Evolutionary conservation across 2,329 filamentous ascomycete genomes (phyloP).

Genomic region (Ceratocystiopsis minuta): DNA sequence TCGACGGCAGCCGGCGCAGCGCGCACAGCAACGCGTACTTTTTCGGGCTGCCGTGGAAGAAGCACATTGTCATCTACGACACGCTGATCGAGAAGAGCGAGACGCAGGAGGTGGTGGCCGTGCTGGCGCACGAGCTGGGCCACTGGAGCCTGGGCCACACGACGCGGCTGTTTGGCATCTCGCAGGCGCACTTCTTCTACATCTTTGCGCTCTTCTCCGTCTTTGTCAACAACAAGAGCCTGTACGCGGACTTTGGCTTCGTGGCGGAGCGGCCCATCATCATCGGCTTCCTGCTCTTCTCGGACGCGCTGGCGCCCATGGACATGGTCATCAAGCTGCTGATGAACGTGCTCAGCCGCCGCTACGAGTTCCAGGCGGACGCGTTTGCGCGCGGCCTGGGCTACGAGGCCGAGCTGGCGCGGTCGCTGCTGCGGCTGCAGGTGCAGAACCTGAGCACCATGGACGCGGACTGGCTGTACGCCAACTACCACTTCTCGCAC

Average conservation of each 20-base stretch:
- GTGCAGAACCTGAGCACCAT: conserved; percentile 96
- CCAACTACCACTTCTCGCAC: conserved; percentile 96
- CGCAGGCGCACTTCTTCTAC: conserved; percentile 87
- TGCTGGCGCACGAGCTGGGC: conserved; percentile 86
- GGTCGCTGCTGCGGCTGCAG: conserved; percentile 88
- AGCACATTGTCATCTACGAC: conserved; percentile 99
- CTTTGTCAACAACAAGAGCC: conserved; percentile 85
- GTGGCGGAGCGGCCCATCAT: conserved; percentile 69
- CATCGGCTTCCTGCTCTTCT: conserved; percentile 94
- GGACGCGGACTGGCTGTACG: conserved; percentile 98
- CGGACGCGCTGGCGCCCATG: conserved; percentile 84
- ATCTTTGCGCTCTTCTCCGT: conserved; percentile 92
- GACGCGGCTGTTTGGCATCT: conserved; percentile 74
- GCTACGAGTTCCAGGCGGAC: conserved; percentile 93
- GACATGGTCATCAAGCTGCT: conserved; percentile 86
- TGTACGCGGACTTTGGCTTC: conserved; percentile 89
- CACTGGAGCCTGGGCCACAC: conserved; percentile 97
- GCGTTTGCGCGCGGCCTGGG: conserved; percentile 73
- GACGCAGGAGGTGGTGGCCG: conserved; percentile 80
- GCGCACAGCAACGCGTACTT: conserved; percentile 86
- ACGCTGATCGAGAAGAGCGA: conserved; percentile 92
- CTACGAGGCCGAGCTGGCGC: conserved; percentile 65
- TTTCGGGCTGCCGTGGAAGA: conserved; percentile 96
- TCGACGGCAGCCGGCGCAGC: conserved; percentile 77
- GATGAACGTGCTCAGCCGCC: conserved; percentile 89